Conservation (phyloP, 202 grass and related monocot genomes). For the Setaria italica region DNA sequence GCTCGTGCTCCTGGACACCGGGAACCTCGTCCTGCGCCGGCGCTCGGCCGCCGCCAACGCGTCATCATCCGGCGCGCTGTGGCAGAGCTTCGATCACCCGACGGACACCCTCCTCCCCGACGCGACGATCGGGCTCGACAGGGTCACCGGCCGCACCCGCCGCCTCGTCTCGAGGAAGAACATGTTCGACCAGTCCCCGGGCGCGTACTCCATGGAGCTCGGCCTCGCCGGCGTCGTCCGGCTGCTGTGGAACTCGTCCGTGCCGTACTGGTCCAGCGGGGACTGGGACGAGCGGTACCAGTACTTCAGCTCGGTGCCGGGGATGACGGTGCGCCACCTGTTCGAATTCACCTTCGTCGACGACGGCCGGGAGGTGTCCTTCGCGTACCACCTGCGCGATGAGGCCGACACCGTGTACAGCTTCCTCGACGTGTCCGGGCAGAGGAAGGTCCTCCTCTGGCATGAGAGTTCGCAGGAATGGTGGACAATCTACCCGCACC, state of each 20-base stretch:
- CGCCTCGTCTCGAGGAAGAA: slow-evolving; percentile 33
- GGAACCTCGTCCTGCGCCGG: slow-evolving; percentile 52
- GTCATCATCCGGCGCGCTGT: slow-evolving; percentile 22
- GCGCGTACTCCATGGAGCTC: slow-evolving; percentile 30
- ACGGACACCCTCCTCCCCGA: slow-evolving; percentile 66
- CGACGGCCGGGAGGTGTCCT: background rate
- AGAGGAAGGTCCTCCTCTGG: background rate
- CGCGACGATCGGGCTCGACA: slow-evolving; percentile 25
- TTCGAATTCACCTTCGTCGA: slow-evolving; percentile 7
- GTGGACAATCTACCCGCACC: background rate
- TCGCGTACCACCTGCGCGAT: background rate
- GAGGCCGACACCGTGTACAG: background rate
- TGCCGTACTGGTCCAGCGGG: slow-evolving; percentile 23
- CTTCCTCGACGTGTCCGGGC: background rate
- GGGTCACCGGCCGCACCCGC: background rate
- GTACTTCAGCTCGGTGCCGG: background rate
- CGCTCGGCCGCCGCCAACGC: too few species aligned
- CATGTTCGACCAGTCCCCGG: slow-evolving; percentile 17
- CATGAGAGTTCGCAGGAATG: background rate
- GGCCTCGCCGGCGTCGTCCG: background rate
- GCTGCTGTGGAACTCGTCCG: slow-evolving; percentile 30
- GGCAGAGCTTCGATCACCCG: slow-evolving; percentile 80
- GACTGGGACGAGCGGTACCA: slow-evolving; percentile 11
- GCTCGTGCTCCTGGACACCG: slow-evolving; percentile 48
- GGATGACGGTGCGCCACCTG: slow-evolving; percentile 29